phyloP scores from a whole-genome alignment of 2,329 filamentous ascomycete species.

The Fusarium penzigii region DNA sequence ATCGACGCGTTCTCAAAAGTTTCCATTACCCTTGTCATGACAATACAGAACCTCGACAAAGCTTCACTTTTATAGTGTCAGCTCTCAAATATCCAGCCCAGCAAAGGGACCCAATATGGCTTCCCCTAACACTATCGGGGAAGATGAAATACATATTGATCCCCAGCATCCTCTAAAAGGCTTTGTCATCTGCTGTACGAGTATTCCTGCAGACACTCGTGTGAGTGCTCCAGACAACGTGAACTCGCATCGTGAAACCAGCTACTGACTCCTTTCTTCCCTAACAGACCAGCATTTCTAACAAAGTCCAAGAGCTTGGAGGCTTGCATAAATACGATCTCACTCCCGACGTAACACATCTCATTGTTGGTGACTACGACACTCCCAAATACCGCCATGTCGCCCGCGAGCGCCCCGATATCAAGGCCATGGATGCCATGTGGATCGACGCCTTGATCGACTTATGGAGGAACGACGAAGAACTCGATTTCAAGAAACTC shows the following conservation, averaged over 20 bases:
- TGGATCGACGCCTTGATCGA: constrained; percentile 83
- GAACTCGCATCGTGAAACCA: not conserved
- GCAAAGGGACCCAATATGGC: constrained; percentile 28
- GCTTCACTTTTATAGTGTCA: constrained; percentile 12
- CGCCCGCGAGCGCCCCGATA: constrained; percentile 82
- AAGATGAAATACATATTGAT: constrained; percentile 45
- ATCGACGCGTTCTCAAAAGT: constrained; percentile 24
- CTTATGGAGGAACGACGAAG: constrained; percentile 80
- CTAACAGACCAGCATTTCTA: constrained; percentile 55
- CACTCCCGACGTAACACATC: constrained; percentile 93
- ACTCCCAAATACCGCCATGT: constrained; percentile 97
- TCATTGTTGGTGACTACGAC: constrained; percentile 85
- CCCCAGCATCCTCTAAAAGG: constrained; percentile 66
- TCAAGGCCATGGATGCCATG: constrained; percentile 76
- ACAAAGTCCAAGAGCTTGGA: constrained; percentile 76
- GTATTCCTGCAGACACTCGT: constrained; percentile 74
- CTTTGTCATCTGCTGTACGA: constrained; percentile 84
- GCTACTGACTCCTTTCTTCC: constrained; percentile 3
- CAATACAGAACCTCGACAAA: not conserved
- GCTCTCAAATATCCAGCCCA: constrained; percentile 12
- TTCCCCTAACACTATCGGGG: constrained; percentile 26
- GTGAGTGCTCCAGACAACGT: constrained; percentile 47
- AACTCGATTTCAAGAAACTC: constrained; percentile 69
- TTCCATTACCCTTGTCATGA: not conserved
- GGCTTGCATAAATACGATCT: constrained; percentile 87